phyloP scores from a whole-genome alignment of 2,329 filamentous ascomycete species.

The Didymella pomorum region DNA sequence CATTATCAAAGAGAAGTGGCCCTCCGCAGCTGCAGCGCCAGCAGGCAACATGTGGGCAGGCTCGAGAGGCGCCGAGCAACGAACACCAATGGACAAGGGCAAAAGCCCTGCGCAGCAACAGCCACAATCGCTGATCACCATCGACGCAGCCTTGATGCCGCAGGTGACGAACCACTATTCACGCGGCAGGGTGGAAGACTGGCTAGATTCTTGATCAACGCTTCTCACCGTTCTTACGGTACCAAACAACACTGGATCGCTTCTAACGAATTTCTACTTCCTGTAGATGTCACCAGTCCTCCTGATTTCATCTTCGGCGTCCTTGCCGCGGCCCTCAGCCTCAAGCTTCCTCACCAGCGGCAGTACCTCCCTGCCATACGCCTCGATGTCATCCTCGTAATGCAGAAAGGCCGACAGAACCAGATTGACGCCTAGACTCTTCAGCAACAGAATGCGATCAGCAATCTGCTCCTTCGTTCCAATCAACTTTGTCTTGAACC shows the following conservation, averaged over 20 bases:
- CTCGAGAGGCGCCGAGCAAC: conserved; percentile 12
- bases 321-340: conserved; percentile 57
- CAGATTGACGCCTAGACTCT: conserved; percentile 57
- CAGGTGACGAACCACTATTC: conserved; percentile 22
- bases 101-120: neutral
- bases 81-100: neutral
- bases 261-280: conserved; percentile 19
- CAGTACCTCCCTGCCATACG: conserved; percentile 58
- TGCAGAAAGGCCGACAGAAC: conserved; percentile 60
- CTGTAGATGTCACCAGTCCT: conserved; percentile 59
- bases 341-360: conserved; percentile 60
- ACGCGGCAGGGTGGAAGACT: conserved; percentile 14
- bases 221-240: neutral
- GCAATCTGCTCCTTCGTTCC: conserved; percentile 62
- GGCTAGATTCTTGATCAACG: conserved; percentile 6
- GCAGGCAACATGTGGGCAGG: conserved; percentile 21
- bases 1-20: conserved; percentile 18
- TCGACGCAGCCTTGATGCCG: conserved; percentile 16
- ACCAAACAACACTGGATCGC: neutral
- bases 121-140: conserved; percentile 5
- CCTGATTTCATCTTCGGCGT: conserved; percentile 57
- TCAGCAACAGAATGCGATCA: conserved; percentile 58
- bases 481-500: conserved; percentile 64
- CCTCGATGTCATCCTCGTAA: conserved; percentile 62
- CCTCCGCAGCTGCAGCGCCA: conserved; percentile 16